These are phyloP conservation scores for Solanum arcanum DNA, from an alignment of 257 asterid genomes.

Conservation along the genomic window DNA sequence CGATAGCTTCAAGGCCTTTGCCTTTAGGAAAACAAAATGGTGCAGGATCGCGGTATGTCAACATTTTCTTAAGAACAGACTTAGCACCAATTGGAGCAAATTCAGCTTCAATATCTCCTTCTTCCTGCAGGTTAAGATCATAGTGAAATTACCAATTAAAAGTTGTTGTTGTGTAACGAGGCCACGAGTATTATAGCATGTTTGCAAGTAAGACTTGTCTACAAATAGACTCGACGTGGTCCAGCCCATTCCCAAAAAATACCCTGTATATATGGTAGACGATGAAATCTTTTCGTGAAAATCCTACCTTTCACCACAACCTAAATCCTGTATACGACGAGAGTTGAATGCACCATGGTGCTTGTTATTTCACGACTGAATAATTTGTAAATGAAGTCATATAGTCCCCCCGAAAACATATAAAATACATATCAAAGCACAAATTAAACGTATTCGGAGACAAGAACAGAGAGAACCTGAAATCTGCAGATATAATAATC, in stretches of 20 bases:
- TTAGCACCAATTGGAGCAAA: neutral
- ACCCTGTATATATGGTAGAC: too few relatives aligned
- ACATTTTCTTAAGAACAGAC: neutral
- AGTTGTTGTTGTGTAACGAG: neutral
- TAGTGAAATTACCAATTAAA: neutral
- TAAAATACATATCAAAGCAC: neutral
- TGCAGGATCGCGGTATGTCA: neutral
- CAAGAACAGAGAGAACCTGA: neutral
- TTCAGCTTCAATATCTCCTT: conserved; percentile 6
- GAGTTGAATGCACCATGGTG: too few relatives aligned
- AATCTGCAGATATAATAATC: conserved; percentile 58
- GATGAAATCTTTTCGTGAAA: too few relatives aligned
- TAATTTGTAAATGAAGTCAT: too few relatives aligned
- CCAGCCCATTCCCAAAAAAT: too few relatives aligned
- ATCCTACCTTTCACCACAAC: too few relatives aligned
- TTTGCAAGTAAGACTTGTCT: neutral
- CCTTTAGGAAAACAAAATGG: neutral
- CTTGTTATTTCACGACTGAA: too few relatives aligned
- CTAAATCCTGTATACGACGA: too few relatives aligned
- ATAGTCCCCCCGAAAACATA: neutral
- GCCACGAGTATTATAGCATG: neutral
- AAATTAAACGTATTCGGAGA: neutral
- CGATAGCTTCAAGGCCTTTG: neutral
- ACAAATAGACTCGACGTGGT: neutral
- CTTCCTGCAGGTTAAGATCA: neutral